Evolutionary conservation across 148 eudicot genomes (phyloP), one percentile per base, ranked within the genome.

Genomic region (Arctostaphylos glauca): DNA sequence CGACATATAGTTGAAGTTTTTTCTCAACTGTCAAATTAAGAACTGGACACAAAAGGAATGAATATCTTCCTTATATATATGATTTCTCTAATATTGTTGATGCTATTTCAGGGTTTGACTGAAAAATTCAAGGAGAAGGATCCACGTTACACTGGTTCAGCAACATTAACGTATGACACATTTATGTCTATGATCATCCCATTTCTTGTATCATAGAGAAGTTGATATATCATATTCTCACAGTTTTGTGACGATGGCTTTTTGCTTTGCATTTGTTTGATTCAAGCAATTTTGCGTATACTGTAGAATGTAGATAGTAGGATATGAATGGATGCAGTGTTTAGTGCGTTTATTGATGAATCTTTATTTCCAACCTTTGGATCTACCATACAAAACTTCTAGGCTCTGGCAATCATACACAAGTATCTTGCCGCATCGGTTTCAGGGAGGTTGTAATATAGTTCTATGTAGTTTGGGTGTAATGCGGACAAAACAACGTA

Each of bases 61-160:
- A 19, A 56, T 6, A 59, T 59, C 15, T 56, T 19, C 64, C 23
- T 19, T 59, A 5, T 9, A 0, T 9, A 6, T 70, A 3, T 77
- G n/a, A 52, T 43, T 41, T 23, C 3, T 77, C 53, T 66, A 23
- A 54, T 2, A 70, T 19, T 70, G 62, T 5, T 52, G 9, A 48
- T 74, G 50, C n/a, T 8, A 47, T 76, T 82, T 9, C 91, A 93
- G 97, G 97, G 97, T 46, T 86, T 94, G 91, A 89, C 97, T 3
- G 97, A 94, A 72, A 92, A 92, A 60, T 94, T 94, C 90, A 94
- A 94, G 90, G 97, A 94, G 90, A 91, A 92, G 87, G 94, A 92
- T 82, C 15, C 84, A 13, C 82, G 89, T 23, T 92, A 89, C 83
- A 91, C 89, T 43, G 98, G 96, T 54, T 91, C 92, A 64, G 96